Base-by-base conservation (phyloP, 805 yeast species). In the Schwanniomyces vanrijiae region DNA sequence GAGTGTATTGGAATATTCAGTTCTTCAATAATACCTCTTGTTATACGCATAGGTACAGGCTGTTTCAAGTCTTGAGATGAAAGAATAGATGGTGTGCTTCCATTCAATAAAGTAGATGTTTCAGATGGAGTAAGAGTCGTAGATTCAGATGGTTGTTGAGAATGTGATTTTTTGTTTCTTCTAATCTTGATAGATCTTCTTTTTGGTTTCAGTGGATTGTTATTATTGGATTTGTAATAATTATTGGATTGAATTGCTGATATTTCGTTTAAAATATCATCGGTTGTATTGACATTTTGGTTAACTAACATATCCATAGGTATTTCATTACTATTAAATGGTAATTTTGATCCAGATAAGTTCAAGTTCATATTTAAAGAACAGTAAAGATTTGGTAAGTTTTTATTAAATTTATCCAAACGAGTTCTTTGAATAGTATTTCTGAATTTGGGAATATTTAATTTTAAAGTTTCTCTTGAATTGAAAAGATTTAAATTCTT, bases 401-500 rank as follows among this genome's bases (percentile, higher is more conserved):
- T 69, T 62, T 67, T 76, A 66, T 55, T 70, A 50, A 62, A 61
- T 44, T 61, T 72, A 43, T 62, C 81, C 63, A 67, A 71, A 64
- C 72, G 68, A 20, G 84, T 78, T 50, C 90, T 69, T 55, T 81
- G 84, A 16, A 84, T 75, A 2, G 82, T 76, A 50, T 79, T 81
- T 22, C 73, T 75, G 51, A 86, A 77, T 26, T 73, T 69, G 3
- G 88, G 83, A 0, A 88, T 77, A 21, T 79, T 75, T 41, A 92
- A 64, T n/a, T 88, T 81, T 50, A 92, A 73, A 0, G 97, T 88
- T 54, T 88, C 90, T 52, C 97, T 79, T 1, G 92, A 83, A 13
- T 85, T 81, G 41, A 82, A 79, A 48, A 92, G 69, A 4, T 60
- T 51, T 14, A 66, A 56, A 40, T 61, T 65, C 50, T 62, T 64